A percentile compares a stretch with the other conserved stretches of the same genome.
These are phyloP conservation scores for Monilinia fructicola DNA, from an alignment of 2,329 filamentous ascomycete species.

Conservation along the genomic window DNA sequence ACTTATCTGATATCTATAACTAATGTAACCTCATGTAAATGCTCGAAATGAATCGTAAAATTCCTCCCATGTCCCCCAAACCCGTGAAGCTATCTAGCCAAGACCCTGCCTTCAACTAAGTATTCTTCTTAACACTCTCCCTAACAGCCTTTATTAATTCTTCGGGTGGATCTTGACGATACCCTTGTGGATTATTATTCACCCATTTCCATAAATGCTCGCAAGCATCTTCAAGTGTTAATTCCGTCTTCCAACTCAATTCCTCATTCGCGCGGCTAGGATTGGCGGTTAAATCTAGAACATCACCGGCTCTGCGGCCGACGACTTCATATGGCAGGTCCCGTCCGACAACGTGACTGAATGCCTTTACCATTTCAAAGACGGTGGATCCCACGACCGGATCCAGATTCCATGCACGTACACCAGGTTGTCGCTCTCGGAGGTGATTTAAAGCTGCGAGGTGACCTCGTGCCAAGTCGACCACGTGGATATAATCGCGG, in stretches of 20 bases:
- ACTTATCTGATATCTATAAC: slow-evolving; percentile 17
- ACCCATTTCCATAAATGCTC: slow-evolving; percentile 97
- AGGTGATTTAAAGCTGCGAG: slow-evolving; percentile 88
- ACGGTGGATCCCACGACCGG: slow-evolving; percentile 94
- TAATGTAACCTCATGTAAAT: slow-evolving; percentile 19
- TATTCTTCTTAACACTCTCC: slow-evolving; percentile 32
- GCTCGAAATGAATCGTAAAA: slow-evolving; percentile 14
- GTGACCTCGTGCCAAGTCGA: slow-evolving; percentile 85
- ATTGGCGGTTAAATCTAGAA: slow-evolving; percentile 92
- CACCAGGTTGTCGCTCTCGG: slow-evolving; percentile 77
- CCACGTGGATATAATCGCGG: slow-evolving; percentile 96
- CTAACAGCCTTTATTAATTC: slow-evolving; percentile 69
- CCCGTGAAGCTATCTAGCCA: neutral
- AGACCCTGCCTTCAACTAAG: neutral
- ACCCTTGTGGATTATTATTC: slow-evolving; percentile 92
- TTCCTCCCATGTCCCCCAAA: neutral
- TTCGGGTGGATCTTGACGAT: slow-evolving; percentile 85
- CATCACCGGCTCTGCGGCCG: slow-evolving; percentile 79
- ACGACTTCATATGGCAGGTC: slow-evolving; percentile 86
- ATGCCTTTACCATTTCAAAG: slow-evolving; percentile 95
- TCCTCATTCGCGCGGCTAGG: slow-evolving; percentile 83
- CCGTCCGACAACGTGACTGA: slow-evolving; percentile 80
- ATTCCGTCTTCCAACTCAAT: slow-evolving; percentile 87
- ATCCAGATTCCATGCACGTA: slow-evolving; percentile 95
- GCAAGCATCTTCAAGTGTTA: slow-evolving; percentile 89